A percentile compares a stretch with the other conserved stretches of the same genome.
Evolutionary conservation across 495 filamentous ascomycete species (phyloP).

Genomic region (Staphylotrichum longicolle): DNA sequence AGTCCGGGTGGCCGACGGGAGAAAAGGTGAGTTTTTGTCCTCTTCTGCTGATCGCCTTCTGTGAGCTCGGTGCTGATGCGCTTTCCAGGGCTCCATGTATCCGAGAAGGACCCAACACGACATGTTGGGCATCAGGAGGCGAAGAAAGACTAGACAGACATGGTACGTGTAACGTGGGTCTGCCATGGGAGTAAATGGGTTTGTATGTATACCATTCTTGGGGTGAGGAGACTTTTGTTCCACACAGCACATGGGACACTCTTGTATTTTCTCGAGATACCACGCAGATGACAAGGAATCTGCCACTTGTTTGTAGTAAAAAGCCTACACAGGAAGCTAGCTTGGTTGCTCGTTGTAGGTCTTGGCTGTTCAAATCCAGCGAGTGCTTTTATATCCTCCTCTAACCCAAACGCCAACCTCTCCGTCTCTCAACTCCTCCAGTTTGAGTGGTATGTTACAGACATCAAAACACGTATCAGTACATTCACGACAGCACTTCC

Average conservation of each 20-base stretch:
- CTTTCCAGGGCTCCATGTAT: constrained; percentile 19
- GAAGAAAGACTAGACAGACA: constrained; percentile 27
- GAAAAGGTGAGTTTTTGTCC: constrained; percentile 29
- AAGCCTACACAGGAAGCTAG: background rate
- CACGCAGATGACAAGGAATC: background rate
- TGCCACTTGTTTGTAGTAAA: background rate
- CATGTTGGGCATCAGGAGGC: constrained; percentile 18
- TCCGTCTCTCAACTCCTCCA: background rate
- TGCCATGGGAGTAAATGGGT: too few species aligned
- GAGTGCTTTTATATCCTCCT: background rate
- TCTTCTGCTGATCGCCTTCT: background rate
- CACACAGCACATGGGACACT: background rate
- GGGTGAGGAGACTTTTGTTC: background rate
- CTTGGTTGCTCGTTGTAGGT: background rate
- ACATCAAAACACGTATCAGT: constrained; percentile 8
- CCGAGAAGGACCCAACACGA: constrained; percentile 31
- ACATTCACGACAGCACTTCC: background rate
- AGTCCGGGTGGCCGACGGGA: constrained; percentile 32
- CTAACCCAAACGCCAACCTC: background rate
- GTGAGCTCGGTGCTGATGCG: constrained; percentile 2
- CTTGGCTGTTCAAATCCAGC: background rate
- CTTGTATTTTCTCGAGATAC: constrained; percentile 12
- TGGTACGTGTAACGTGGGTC: too few species aligned
- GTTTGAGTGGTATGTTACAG: constrained; percentile 13
- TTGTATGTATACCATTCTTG: background rate